These are phyloP conservation scores for Saprolegnia parasitica DNA, from an alignment of 352 stramenopile species.

Conservation along the genomic window DNA sequence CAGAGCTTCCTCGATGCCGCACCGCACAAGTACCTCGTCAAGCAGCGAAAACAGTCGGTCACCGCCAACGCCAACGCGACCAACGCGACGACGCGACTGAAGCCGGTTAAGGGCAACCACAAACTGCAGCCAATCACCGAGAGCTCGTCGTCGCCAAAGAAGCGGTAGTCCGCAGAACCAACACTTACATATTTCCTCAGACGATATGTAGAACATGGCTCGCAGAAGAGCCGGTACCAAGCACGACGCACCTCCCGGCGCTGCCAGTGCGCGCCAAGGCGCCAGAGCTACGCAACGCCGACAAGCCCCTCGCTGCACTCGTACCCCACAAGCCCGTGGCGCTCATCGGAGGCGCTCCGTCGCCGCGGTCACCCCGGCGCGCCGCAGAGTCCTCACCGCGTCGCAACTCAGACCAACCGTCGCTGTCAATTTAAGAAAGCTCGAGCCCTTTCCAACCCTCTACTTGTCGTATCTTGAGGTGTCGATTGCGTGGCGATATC, in stretches of 20 bases:
- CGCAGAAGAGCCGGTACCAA: background rate
- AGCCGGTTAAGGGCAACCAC: background rate
- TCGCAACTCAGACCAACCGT: background rate
- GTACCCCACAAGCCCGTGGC: background rate
- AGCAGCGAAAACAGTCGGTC: slow-evolving; percentile 38
- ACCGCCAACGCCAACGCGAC: slow-evolving; percentile 10
- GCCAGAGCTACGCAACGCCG: background rate
- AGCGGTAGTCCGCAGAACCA: background rate
- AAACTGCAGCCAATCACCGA: background rate
- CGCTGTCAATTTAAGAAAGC: background rate
- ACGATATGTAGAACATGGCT: background rate
- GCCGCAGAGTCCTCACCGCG: background rate
- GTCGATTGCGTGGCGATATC: too few relatives aligned
- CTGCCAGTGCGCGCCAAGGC: background rate
- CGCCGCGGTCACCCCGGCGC: background rate
- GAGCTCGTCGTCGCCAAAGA: background rate
- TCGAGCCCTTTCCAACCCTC: background rate
- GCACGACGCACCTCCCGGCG: background rate
- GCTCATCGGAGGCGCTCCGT: background rate
- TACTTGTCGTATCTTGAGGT: too few relatives aligned
- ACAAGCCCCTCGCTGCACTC: background rate
- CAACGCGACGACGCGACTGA: background rate
- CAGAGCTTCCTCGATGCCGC: slow-evolving; percentile 52
- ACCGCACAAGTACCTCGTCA: slow-evolving; percentile 49
- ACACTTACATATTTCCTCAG: background rate